Base-by-base conservation (phyloP, 164 flowering plant genomes). In the Stephania cephalantha region DNA sequence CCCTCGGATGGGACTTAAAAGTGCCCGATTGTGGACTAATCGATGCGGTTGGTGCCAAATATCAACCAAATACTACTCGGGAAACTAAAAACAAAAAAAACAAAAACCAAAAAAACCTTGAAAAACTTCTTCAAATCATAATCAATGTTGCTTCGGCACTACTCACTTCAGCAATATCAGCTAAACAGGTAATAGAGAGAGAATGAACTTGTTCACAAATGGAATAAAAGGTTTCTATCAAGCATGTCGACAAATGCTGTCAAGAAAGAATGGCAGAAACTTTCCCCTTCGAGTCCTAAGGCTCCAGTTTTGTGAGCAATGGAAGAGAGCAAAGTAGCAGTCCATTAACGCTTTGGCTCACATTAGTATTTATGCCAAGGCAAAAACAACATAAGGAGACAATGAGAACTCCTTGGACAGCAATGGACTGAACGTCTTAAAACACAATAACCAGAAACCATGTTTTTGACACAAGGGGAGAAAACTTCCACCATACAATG, bases 381-480 rank as follows among this genome's bases (percentile, higher is more conserved):
- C 11, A 31, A 55, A 42, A 35, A 35, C 42, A 35, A 35, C 20
- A 53, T 10, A 55, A 18, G 50, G 9, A 25, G 66, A 9, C 66
- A 61, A 61, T 50, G 55, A 50, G 9, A 7, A 18, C 66, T 50
- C 55, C 55, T 20, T 29, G 52, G 78, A 69, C 30, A 69, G 15
- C 46, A 50, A 46, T 52, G 50, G 69, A 77, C 74, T 53, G 70
- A 67, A 77, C 79, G 50, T 77, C 71, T 3, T 22, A 17, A 42
- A 69, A 11, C 46, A 50, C 20, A 6, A 31, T 55, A 42, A 42
- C 66, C 7, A 69, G 42, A 70, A 45, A 63, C n/a, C 53, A 65
- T 22, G 35, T 58, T 48, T 55, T 46, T 66, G 22, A 12, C 30
- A 13, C 3, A 58, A 61, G 12, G 64, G 61, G 71, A 1, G 30